Base-by-base conservation (phyloP, 441 rosid species). In the Mallotus repandus region DNA sequence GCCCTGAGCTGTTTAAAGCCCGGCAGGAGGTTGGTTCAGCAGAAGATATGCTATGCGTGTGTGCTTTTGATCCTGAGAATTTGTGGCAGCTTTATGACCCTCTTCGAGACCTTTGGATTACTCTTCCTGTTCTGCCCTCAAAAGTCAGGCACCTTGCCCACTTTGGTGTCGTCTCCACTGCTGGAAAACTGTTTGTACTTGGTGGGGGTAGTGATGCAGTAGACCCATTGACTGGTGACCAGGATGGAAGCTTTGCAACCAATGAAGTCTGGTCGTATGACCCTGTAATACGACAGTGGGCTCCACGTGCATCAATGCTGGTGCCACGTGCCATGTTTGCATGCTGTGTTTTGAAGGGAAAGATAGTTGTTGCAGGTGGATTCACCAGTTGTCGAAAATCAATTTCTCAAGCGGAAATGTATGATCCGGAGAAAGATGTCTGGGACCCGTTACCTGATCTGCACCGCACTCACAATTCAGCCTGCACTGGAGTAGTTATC, bases 301-400 rank as follows among this genome's bases (percentile, higher is more conserved):
- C 84, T 13, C 83, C 76, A 0, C 66, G 87, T 21, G 87, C 94
- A 38, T 70, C 97, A 16, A 94, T 94, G 99, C 90, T 88, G 15
- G 95, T 94, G 10, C 91, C 99, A 9, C 94, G 98, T 54, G 90
- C 98, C n/a, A 94, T 92, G 99, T 94, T 94, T 81, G 98, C 99
- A 0, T 94, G 99, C 43, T 91, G 96, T 9, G 84, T 84, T 52
- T 79, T 94, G 78, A 84, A 94, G 25, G 99, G 97, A 68, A 92
- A 89, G 78, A 89, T 94, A 70, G 79, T 94, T 4, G 97, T 91
- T 35, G 98, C 99, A 0, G 99, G 99, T 1, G 99, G 98, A 7
- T 92, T 94, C 76, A 94, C 99, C 22, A 89, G 86, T 77, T 89
- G 98, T 79, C 83, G 93, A n/a, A 91, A 89, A 75, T 92, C 97